Percentiles rank a stretch among this genome's conserved stretches.
These are phyloP conservation scores for Anacardium occidentale DNA, from an alignment of 345 rosid genomes.

Conservation along the genomic window DNA sequence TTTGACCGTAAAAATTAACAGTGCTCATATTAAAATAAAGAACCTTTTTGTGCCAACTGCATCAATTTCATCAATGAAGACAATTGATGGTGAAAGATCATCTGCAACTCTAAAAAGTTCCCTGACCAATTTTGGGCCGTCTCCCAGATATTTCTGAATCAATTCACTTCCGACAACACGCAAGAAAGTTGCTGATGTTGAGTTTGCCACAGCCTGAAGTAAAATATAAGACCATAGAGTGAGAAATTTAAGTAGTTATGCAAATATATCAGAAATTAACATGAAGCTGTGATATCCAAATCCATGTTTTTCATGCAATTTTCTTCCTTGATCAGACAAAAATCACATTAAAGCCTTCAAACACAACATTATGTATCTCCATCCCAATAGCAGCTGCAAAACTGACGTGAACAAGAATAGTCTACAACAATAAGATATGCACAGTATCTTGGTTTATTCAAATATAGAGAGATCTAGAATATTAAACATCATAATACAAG, in stretches of 20 bases:
- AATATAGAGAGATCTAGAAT: not conserved
- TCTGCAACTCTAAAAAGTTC: slow-evolving; percentile 24
- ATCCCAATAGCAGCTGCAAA: not conserved
- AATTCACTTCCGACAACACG: slow-evolving; percentile 29
- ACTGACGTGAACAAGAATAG: not conserved
- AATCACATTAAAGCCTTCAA: not conserved
- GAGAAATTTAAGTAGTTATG: not conserved
- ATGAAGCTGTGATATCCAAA: not conserved
- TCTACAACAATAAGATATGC: not conserved
- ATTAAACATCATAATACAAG: not conserved
- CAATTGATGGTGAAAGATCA: slow-evolving; percentile 32
- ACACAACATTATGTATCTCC: not conserved
- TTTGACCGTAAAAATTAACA: not conserved
- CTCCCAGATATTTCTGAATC: slow-evolving; percentile 30
- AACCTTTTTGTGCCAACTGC: slow-evolving; percentile 35
- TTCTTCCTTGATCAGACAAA: not conserved
- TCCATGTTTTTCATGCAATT: not conserved
- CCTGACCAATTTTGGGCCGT: slow-evolving; percentile 24
- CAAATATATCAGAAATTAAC: not conserved
- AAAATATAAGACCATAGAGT: not conserved
- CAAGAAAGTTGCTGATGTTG: slow-evolving; percentile 28
- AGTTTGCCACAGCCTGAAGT: slow-evolving; percentile 30
- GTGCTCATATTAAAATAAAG: not conserved
- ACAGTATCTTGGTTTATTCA: not conserved
- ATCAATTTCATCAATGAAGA: slow-evolving; percentile 36